These are phyloP conservation scores for Phaeosphaeriaceae sp. DNA, from an alignment of 2,329 filamentous ascomycete genomes.

Conservation along the genomic window DNA sequence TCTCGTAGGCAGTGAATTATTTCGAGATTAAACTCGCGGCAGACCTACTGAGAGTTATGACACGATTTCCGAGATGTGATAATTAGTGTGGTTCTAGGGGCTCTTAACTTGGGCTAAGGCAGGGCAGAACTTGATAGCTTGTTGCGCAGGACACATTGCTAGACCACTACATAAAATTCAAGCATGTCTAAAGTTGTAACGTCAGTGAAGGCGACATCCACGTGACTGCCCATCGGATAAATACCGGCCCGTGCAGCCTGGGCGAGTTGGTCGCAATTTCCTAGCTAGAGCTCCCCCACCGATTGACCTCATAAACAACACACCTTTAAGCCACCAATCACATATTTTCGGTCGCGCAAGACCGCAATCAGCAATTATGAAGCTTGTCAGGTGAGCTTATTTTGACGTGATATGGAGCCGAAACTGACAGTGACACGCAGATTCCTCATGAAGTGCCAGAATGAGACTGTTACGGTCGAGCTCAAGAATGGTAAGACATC, in stretches of 20 bases:
- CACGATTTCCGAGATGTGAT: no score
- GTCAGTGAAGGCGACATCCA: conserved; percentile 2
- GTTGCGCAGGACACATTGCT: no score
- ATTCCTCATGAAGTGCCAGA: conserved; percentile 99
- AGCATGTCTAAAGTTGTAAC: no score
- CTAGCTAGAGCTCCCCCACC: conserved; percentile 29
- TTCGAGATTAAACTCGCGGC: no score
- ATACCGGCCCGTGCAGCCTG: conserved; percentile 23
- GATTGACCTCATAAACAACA: conserved; percentile 17
- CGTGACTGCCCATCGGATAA: conserved; percentile 21
- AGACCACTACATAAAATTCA: no score
- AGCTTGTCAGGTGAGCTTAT: conserved; percentile 43
- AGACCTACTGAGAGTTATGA: no score
- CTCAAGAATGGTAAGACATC: conserved; percentile 84
- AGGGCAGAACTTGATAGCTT: no score
- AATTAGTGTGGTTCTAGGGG: no score
- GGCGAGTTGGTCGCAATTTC: conserved; percentile 26
- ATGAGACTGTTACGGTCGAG: conserved; percentile 98
- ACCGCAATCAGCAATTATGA: conserved; percentile 32
- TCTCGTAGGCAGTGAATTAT: no score
- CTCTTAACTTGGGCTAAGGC: no score
- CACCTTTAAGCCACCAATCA: no score
- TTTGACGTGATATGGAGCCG: neutral
- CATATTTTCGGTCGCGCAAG: neutral
- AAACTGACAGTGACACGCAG: conserved; percentile 56